Evolutionary conservation across 345 rosid species (phyloP).

Genomic region (Gossypium sturtianum): DNA sequence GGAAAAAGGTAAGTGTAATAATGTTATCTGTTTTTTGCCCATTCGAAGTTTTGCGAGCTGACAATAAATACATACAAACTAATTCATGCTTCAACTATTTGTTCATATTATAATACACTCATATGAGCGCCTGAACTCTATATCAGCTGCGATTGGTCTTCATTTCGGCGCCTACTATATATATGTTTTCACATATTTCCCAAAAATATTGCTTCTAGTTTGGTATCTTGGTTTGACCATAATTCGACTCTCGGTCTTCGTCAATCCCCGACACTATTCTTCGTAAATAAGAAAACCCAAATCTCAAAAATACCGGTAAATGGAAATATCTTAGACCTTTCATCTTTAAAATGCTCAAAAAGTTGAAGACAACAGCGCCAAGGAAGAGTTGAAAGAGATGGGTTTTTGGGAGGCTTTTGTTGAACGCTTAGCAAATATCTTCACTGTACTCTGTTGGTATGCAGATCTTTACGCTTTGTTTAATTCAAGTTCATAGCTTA

Average conservation of each 20-base stretch:
- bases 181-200: not conserved
- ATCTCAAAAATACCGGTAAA: not conserved
- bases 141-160: slow-evolving; percentile 1
- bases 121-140: too few relatives aligned
- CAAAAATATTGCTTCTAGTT: not conserved
- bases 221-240: not conserved
- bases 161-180: not conserved
- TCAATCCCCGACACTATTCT: not conserved
- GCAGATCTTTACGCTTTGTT: not conserved
- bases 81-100: too few relatives aligned
- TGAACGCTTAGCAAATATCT: slow-evolving; percentile 8
- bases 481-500: not conserved
- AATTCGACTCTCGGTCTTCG: not conserved
- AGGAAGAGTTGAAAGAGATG: slow-evolving; percentile 14
- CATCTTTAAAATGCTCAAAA: not conserved
- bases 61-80: too few relatives aligned
- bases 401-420: slow-evolving; percentile 7
- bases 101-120: too few relatives aligned
- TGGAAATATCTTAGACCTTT: not conserved
- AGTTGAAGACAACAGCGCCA: not conserved
- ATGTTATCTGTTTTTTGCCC: too few relatives aligned
- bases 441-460: slow-evolving; percentile 27
- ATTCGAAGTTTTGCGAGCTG: too few relatives aligned
- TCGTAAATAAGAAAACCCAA: not conserved
- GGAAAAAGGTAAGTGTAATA: too few relatives aligned